A percentile compares a stretch with the other conserved stretches of the same genome.
phyloP scores from a whole-genome alignment of 148 eudicot species.

The Limonium bicolor region DNA sequence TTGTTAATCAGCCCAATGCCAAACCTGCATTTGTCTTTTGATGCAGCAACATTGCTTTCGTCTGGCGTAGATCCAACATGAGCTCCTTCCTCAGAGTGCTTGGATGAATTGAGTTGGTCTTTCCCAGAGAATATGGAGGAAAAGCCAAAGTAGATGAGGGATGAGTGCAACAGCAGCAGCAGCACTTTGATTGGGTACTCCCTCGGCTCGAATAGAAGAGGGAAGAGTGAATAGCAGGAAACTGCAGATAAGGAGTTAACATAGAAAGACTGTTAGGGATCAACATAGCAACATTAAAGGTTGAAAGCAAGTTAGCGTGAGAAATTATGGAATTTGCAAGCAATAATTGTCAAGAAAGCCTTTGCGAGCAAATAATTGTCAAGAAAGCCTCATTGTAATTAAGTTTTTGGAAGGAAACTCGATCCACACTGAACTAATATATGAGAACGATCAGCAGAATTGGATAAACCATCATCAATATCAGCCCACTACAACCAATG shows the following conservation, averaged over 20 bases:
- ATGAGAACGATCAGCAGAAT: no score
- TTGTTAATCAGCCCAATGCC: slow-evolving; percentile 38
- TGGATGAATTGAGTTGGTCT: slow-evolving; percentile 6
- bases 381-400: no score
- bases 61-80: slow-evolving; percentile 5
- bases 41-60: slow-evolving; percentile 2
- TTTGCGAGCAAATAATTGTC: no score
- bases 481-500: no score
- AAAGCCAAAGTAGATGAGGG: slow-evolving; percentile 53
- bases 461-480: no score
- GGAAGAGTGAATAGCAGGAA: slow-evolving; percentile 85
- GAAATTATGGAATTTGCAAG: no score
- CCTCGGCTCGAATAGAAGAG: slow-evolving; percentile 76
- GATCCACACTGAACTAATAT: no score
- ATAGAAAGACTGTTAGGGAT: neutral
- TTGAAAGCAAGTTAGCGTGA: no score
- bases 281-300: no score
- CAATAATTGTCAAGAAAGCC: no score
- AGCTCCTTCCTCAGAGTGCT: slow-evolving; percentile 8
- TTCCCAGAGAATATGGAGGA: slow-evolving; percentile 28
- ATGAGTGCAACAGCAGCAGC: slow-evolving; percentile 36
- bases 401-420: no score
- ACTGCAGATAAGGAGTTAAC: slow-evolving; percentile 25
- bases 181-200: slow-evolving; percentile 82
- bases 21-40: slow-evolving; percentile 13